Conservation (phyloP, 331 rosid genomes). For the Acacia concinna region DNA sequence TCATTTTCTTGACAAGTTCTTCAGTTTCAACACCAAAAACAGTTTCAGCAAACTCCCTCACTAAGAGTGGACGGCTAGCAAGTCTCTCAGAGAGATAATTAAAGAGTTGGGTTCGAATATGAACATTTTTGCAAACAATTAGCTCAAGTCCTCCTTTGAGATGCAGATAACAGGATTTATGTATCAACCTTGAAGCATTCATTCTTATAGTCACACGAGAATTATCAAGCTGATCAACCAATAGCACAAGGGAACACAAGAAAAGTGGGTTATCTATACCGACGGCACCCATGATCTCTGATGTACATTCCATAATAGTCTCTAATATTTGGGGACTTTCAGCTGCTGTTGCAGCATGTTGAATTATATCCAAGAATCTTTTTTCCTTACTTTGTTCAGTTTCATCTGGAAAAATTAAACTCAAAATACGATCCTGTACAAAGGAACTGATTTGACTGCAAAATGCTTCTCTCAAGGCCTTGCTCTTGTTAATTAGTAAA, state of each 20-base stretch:
- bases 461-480: slow-evolving; percentile 78
- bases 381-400: slow-evolving; percentile 56
- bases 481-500: slow-evolving; percentile 60
- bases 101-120: slow-evolving; percentile 69
- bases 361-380: slow-evolving; percentile 56
- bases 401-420: slow-evolving; percentile 56
- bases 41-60: slow-evolving; percentile 88
- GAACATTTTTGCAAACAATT: slow-evolving; percentile 66
- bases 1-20: slow-evolving; percentile 71
- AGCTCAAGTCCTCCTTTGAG: slow-evolving; percentile 66
- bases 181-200: slow-evolving; percentile 81
- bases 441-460: slow-evolving; percentile 80
- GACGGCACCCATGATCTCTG: slow-evolving; percentile 77
- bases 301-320: slow-evolving; percentile 76
- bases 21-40: slow-evolving; percentile 78
- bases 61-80: slow-evolving; percentile 62
- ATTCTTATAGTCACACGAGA: slow-evolving; percentile 62
- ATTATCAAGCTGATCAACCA: slow-evolving; percentile 91
- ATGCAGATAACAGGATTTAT: slow-evolving; percentile 69
- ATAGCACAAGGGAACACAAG: slow-evolving; percentile 60
- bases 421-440: slow-evolving; percentile 54
- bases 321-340: slow-evolving; percentile 59
- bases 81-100: slow-evolving; percentile 73
- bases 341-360: slow-evolving; percentile 52
- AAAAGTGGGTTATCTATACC: slow-evolving; percentile 60